Evolutionary conservation across 2,329 filamentous ascomycete genomes (phyloP).

Genomic region (Phaeosphaeria sp.): DNA sequence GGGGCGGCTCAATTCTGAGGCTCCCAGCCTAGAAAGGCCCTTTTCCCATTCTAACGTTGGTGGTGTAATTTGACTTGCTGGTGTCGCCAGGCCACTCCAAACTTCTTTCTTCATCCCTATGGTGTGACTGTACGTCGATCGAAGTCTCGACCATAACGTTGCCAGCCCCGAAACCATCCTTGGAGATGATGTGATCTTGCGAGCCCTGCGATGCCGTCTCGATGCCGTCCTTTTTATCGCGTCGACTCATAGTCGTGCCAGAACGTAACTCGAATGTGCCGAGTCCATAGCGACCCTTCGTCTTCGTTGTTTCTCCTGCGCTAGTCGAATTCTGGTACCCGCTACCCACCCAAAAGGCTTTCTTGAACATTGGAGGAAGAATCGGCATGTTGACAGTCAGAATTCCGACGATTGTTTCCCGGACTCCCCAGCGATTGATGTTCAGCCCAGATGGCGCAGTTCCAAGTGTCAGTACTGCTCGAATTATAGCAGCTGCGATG

Average conservation of each 20-base stretch:
- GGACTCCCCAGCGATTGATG: neutral
- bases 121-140: neutral
- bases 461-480: neutral
- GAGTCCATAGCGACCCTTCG: neutral
- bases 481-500: neutral
- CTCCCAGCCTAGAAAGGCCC: neutral
- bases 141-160: neutral
- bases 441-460: neutral
- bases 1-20: neutral
- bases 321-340: neutral
- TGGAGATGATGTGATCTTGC: neutral
- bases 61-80: neutral
- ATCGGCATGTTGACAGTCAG: neutral
- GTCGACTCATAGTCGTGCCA: neutral
- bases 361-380: neutral
- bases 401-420: neutral
- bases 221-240: neutral
- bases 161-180: neutral
- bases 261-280: neutral
- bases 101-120: neutral
- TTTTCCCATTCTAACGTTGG: neutral
- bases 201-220: neutral
- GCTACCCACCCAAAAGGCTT: neutral
- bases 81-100: neutral
- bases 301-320: neutral